phyloP scores from a whole-genome alignment of 805 yeast genomes.

The Teunomyces cretensis region DNA sequence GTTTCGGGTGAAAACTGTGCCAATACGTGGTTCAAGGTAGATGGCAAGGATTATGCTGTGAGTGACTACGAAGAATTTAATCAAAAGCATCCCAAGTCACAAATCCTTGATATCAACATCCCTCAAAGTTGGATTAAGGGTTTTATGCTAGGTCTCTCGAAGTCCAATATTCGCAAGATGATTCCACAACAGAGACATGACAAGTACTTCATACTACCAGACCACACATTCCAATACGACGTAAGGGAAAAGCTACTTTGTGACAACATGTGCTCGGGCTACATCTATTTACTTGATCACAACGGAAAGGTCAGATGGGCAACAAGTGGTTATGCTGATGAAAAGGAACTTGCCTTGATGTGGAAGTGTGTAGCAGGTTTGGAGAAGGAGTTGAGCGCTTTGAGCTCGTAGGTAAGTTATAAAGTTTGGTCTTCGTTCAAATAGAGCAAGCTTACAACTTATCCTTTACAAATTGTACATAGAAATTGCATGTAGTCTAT shows the following conservation, averaged over 20 bases:
- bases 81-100: constrained; percentile 51
- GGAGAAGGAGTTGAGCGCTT: constrained; percentile 40
- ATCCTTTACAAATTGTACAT: neutral
- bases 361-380: constrained; percentile 68
- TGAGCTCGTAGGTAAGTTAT: constrained; percentile 1
- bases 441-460: no score
- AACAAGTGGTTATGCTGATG: constrained; percentile 75
- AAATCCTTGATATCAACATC: constrained; percentile 72
- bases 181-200: constrained; percentile 52
- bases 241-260: constrained; percentile 60
- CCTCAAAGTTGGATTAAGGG: constrained; percentile 76
- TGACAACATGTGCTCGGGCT: constrained; percentile 80
- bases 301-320: constrained; percentile 86
- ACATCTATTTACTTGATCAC: constrained; percentile 73
- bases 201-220: constrained; percentile 63
- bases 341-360: constrained; percentile 59
- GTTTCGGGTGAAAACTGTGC: constrained; percentile 70
- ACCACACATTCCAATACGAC: constrained; percentile 55
- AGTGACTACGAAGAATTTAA: constrained; percentile 43
- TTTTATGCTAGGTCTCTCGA: constrained; percentile 48
- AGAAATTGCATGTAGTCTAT: neutral
- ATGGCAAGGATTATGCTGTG: constrained; percentile 37
- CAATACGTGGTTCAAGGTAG: constrained; percentile 54
- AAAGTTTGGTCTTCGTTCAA: no score
- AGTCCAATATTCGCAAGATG: constrained; percentile 41